Evolutionary conservation across 495 filamentous ascomycete genomes (phyloP).

Genomic region (Podospora bellae-mahoneyi): DNA sequence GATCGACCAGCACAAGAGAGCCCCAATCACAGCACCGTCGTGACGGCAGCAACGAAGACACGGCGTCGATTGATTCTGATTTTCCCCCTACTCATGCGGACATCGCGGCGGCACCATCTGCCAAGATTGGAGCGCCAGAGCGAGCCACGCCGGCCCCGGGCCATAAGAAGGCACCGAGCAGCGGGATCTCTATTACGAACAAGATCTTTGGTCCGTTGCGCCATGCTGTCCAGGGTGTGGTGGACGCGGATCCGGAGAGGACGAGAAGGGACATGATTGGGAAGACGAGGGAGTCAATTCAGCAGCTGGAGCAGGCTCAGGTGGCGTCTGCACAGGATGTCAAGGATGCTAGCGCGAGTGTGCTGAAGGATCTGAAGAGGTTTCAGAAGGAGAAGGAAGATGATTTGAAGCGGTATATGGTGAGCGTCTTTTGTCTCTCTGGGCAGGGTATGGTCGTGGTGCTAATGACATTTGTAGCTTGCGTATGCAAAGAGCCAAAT

Average conservation of each 20-base stretch:
- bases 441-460: neutral
- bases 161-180: conserved; percentile 72
- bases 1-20: conserved; percentile 59
- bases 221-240: conserved; percentile 92
- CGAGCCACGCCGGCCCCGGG: conserved; percentile 35
- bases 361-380: conserved; percentile 81
- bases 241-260: conserved; percentile 90
- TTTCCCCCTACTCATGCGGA: conserved; percentile 89
- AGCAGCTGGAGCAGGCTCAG: conserved; percentile 82
- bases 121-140: conserved; percentile 56
- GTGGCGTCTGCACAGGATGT: conserved; percentile 85
- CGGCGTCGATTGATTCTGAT: conserved; percentile 85
- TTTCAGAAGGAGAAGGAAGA: conserved; percentile 94
- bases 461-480: conserved; percentile 52
- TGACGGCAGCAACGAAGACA: conserved; percentile 59
- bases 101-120: conserved; percentile 54
- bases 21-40: conserved; percentile 44
- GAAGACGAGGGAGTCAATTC: conserved; percentile 76
- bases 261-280: conserved; percentile 90
- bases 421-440: conserved; percentile 45
- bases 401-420: conserved; percentile 92
- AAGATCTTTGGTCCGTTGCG: conserved; percentile 94
- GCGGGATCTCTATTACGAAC: conserved; percentile 79
- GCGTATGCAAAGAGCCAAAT: conserved; percentile 92
- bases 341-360: conserved; percentile 79